Evolutionary conservation across 108 stramenopile genomes (phyloP), one percentile per base, ranked within the genome.

Genomic region (Mediolabrus comicus): DNA sequence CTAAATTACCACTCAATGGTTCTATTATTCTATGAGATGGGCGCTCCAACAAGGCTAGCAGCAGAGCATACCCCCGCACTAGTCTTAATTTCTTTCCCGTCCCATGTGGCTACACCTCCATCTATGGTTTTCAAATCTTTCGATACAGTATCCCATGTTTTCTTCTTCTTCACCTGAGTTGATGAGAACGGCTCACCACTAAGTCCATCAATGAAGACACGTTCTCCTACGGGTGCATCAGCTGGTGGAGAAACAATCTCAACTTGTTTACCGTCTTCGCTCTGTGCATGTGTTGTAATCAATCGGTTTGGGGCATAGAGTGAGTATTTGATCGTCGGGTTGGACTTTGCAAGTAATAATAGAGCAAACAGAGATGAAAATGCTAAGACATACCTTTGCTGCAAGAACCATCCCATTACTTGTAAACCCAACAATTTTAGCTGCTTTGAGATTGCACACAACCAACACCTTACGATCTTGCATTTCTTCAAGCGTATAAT

Each of bases 351-450:
- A n/a, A n/a, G n/a, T n/a, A n/a, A n/a, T n/a, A n/a, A n/a, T n/a
- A n/a, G n/a, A n/a, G n/a, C 46, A 49, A 49, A 22, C 14, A 49
- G 22, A 49, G 22, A 2, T 7, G 8, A 1, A 46, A 6, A 17
- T 22, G 51, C 22, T 22, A 11, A 11, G 35, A 60, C 75, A 33
- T 60, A 73, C 79, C 68, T 91, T 92, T 25, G 94, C 94, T 4
- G 94, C 94, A 35, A 95, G 85, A 27, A 95, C 94, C 94, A 95
- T 95, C 17, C 95, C 95, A 57, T 91, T 83, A 65, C 89, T 91
- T 29, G 41, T 69, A 68, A 96, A 94, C 1, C 46, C 46, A 31
- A 94, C 83, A 77, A 97, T 92, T 58, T 95, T 96, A 36, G 89
- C 74, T 12, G 91, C 81, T 74, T 97, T 97, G 36, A 96, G 81